Conservation (phyloP, 306 rosid genomes). For the Coriaria nepalensis region DNA sequence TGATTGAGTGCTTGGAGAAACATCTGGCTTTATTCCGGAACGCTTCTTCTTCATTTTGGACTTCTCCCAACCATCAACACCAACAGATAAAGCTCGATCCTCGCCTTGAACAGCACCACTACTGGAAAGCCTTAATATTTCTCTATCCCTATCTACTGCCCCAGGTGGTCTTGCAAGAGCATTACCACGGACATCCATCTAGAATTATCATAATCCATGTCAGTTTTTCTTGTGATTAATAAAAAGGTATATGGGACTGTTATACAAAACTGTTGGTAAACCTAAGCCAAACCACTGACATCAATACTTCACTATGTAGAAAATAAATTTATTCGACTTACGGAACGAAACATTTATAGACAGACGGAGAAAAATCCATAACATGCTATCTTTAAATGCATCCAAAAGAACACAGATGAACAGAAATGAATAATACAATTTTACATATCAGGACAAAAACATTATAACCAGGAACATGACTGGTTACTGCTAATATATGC, state of each 20-base stretch:
- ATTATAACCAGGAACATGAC: no score
- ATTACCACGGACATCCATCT: conserved; percentile 82
- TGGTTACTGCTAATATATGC: no score
- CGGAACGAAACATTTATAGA: no score
- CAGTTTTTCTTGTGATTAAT: conserved; percentile 14
- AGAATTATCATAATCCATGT: conserved; percentile 21
- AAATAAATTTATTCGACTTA: no score
- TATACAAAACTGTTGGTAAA: background rate
- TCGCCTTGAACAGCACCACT: conserved; percentile 62
- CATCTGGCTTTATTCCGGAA: conserved; percentile 86
- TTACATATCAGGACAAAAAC: no score
- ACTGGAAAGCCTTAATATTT: conserved; percentile 52
- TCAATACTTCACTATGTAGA: background rate
- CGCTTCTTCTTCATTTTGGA: conserved; percentile 93
- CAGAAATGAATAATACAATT: no score
- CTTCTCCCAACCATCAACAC: conserved; percentile 95
- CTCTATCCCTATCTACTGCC: conserved; percentile 75
- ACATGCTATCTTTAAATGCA: no score
- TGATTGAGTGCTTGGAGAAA: conserved; percentile 46
- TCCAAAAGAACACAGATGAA: no score
- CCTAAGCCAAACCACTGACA: background rate
- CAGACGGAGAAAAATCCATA: no score
- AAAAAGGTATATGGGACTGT: background rate
- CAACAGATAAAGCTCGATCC: conserved; percentile 62
- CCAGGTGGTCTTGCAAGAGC: conserved; percentile 72